These are phyloP conservation scores for Starmerella gropengiesseri DNA, from an alignment of 805 yeast species.

Conservation along the genomic window DNA sequence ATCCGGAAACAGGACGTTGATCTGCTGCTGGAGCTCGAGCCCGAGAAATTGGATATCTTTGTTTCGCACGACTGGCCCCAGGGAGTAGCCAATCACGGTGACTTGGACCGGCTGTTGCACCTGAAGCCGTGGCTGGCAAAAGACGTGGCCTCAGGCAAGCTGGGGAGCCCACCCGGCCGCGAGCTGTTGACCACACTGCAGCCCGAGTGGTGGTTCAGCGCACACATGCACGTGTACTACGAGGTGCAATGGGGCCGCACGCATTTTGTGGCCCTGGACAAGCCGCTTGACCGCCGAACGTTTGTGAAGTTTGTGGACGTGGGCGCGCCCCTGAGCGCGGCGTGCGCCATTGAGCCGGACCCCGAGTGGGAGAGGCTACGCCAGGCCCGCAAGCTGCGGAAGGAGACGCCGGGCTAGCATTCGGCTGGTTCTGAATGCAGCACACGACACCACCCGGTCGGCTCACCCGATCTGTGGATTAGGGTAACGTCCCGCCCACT, in stretches of 20 bases:
- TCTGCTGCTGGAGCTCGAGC: constrained; percentile 35
- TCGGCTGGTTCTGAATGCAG: no score
- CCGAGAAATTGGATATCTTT: constrained; percentile 40
- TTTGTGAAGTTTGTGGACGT: constrained; percentile 43
- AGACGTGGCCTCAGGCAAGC: constrained; percentile 47
- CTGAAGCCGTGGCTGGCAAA: constrained; percentile 54
- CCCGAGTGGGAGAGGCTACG: neutral
- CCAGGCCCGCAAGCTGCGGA: no score
- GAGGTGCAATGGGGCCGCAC: constrained; percentile 44
- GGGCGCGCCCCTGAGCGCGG: constrained; percentile 5
- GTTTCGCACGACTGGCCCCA: constrained; percentile 94
- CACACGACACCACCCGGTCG: no score
- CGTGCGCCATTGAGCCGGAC: neutral
- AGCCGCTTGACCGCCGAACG: constrained; percentile 57
- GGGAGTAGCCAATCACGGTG: constrained; percentile 58
- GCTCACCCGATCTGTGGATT: no score
- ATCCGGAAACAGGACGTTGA: constrained; percentile 50
- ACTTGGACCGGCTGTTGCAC: constrained; percentile 39
- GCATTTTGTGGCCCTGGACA: constrained; percentile 72
- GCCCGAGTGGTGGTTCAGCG: constrained; percentile 77
- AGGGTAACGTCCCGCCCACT: no score
- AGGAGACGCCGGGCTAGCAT: no score
- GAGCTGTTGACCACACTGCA: constrained; percentile 43
- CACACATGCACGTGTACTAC: constrained; percentile 74
- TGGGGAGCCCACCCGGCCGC: constrained; percentile 53